Percentiles rank a stretch among this genome's conserved stretches.
These are phyloP conservation scores for Closterium sp. DNA, from an alignment of 139 green algal genomes.

Conservation along the genomic window DNA sequence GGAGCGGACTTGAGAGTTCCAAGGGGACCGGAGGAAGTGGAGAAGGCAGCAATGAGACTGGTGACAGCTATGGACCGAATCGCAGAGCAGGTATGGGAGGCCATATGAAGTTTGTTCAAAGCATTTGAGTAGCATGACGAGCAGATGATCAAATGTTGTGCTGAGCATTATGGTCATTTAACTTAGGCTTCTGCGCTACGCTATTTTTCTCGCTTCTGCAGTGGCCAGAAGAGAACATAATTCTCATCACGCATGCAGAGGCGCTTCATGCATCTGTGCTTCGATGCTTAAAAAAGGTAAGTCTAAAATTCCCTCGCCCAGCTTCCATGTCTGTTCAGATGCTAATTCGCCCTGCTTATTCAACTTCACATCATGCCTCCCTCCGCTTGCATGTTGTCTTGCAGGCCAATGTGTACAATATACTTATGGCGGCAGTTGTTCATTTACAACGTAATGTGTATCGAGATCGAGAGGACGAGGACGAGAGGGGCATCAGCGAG, in stretches of 20 bases:
- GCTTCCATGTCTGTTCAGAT: too few relatives aligned
- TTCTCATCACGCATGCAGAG: neutral
- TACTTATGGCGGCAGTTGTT: neutral
- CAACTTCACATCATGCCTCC: neutral
- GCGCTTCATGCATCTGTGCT: neutral
- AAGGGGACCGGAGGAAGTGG: neutral
- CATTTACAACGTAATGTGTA: neutral
- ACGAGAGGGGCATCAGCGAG: neutral
- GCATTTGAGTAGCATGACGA: neutral
- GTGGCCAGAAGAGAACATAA: neutral
- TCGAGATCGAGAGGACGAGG: neutral
- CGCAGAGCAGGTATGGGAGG: neutral
- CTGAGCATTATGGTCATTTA: too few relatives aligned
- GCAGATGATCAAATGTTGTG: too few relatives aligned
- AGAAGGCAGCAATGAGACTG: neutral
- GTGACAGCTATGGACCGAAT: neutral
- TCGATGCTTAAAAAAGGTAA: neutral
- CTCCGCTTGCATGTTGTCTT: neutral
- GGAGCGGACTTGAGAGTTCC: neutral
- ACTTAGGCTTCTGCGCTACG: neutral
- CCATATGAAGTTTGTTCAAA: neutral
- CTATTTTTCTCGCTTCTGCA: neutral
- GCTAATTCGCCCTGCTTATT: neutral
- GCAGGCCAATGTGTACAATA: conserved; percentile 2
- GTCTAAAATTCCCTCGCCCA: neutral